phyloP scores from a whole-genome alignment of 768 basidiomycete genomes.

The Suillus tomentosus region DNA sequence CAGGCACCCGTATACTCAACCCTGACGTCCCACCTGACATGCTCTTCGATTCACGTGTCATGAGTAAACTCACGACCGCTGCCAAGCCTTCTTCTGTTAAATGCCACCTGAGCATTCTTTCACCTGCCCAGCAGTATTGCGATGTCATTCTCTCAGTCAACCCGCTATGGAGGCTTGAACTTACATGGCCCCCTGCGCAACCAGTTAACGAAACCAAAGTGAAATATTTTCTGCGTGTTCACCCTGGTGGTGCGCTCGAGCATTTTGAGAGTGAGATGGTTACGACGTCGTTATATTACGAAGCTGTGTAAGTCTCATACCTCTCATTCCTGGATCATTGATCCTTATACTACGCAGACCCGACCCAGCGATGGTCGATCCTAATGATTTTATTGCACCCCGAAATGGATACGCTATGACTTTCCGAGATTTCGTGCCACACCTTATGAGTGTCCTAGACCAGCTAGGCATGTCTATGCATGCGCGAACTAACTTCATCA shows the following conservation, averaged over 20 bases:
- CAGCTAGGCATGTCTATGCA: constrained; percentile 83
- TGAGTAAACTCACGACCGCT: constrained; percentile 75
- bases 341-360: constrained; percentile 52
- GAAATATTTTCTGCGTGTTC: constrained; percentile 81
- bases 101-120: constrained; percentile 73
- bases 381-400: constrained; percentile 75
- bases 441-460: constrained; percentile 80
- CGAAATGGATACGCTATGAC: constrained; percentile 87
- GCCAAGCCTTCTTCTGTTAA: constrained; percentile 75
- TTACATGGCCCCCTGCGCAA: constrained; percentile 82
- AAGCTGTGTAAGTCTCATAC: constrained; percentile 64
- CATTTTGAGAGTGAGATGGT: constrained; percentile 85
- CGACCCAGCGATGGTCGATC: constrained; percentile 75
- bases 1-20: constrained; percentile 69
- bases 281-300: constrained; percentile 81
- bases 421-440: constrained; percentile 76
- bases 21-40: constrained; percentile 68
- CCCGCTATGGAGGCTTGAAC: constrained; percentile 70
- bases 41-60: constrained; percentile 74
- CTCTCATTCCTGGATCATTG: constrained; percentile 3
- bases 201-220: constrained; percentile 65
- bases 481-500: constrained; percentile 81
- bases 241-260: constrained; percentile 84
- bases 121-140: constrained; percentile 76
- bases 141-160: constrained; percentile 76